Evolutionary conservation across 2,329 filamentous ascomycete species (phyloP).

Genomic region (Falciphora oryzae): DNA sequence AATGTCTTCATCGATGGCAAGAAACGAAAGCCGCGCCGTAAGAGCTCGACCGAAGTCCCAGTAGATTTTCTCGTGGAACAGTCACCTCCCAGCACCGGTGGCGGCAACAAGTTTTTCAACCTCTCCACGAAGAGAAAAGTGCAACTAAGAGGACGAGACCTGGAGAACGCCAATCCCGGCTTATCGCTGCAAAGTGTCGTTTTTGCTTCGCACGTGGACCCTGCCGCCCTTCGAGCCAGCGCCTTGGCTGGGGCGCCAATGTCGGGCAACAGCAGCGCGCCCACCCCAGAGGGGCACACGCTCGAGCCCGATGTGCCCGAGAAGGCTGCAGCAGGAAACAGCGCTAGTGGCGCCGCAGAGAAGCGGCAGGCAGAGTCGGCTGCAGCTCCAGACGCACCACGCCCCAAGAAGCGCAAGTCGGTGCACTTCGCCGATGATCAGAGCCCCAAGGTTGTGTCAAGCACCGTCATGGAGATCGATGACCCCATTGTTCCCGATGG

Average conservation of each 20-base stretch:
- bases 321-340: too few species aligned
- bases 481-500: neutral
- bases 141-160: conserved; percentile 2
- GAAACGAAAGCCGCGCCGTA: conserved; percentile 23
- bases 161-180: conserved; percentile 2
- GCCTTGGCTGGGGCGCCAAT: neutral
- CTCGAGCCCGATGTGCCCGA: too few species aligned
- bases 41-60: neutral
- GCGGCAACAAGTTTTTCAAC: neutral
- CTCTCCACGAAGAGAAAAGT: neutral
- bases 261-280: neutral
- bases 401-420: conserved; percentile 29
- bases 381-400: neutral
- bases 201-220: neutral
- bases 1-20: conserved; percentile 45
- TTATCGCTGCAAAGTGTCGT: neutral
- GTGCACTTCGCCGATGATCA: conserved; percentile 29
- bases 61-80: neutral
- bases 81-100: neutral
- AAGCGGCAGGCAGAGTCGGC: neutral
- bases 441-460: neutral
- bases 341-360: too few species aligned
- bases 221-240: neutral
- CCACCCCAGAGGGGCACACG: too few species aligned
- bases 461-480: neutral